Conservation (phyloP, 768 basidiomycete species). For the Pleurotus tuoliensis region DNA sequence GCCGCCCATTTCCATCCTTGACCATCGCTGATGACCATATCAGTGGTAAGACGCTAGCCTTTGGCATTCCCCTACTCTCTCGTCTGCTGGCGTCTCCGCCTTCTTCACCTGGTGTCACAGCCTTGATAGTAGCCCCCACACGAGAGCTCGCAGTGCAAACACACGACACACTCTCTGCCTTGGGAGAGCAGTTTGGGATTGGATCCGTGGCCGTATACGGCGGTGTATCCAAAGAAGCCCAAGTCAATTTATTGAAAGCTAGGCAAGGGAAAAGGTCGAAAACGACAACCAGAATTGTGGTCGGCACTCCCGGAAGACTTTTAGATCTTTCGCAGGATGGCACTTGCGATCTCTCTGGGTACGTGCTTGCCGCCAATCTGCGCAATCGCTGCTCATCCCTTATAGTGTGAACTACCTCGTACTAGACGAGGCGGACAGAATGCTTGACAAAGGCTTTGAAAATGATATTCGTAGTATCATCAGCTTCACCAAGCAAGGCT, state of each 20-base stretch:
- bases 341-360: slow-evolving; percentile 76
- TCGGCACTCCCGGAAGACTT: slow-evolving; percentile 93
- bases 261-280: slow-evolving; percentile 26
- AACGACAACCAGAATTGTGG: slow-evolving; percentile 68
- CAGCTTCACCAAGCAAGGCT: slow-evolving; percentile 58
- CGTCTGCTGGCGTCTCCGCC: slow-evolving; percentile 46
- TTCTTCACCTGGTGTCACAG: slow-evolving; percentile 40
- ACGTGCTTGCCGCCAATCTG: slow-evolving; percentile 21
- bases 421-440: slow-evolving; percentile 95
- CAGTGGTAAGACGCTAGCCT: slow-evolving; percentile 95
- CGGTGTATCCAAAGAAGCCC: slow-evolving; percentile 88
- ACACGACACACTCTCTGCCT: slow-evolving; percentile 71
- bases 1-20: slow-evolving; percentile 8
- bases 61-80: slow-evolving; percentile 86
- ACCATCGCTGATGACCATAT: neutral
- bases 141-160: slow-evolving; percentile 96
- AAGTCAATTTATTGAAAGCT: slow-evolving; percentile 65
- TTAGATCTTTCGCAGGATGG: slow-evolving; percentile 90
- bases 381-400: slow-evolving; percentile 1
- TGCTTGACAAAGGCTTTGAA: slow-evolving; percentile 98
- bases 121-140: slow-evolving; percentile 89
- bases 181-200: slow-evolving; percentile 74
- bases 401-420: slow-evolving; percentile 85
- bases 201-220: slow-evolving; percentile 89
- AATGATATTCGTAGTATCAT: slow-evolving; percentile 95